phyloP scores from a whole-genome alignment of 1,284 basidiomycete genomes.

The Apiotrichum domesticum region DNA sequence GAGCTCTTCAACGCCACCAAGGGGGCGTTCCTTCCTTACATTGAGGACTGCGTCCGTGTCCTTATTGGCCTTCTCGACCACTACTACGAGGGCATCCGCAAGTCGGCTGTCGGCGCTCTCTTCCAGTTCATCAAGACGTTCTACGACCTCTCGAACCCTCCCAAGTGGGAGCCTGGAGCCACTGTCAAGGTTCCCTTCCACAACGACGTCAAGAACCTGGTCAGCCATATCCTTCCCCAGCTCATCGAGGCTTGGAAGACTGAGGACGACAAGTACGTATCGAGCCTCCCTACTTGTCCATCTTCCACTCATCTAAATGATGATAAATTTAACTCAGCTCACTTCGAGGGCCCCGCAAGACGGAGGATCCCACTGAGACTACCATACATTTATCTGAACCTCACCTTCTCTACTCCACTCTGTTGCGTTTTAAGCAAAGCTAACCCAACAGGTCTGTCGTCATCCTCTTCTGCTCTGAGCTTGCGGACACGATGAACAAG shows the following conservation, averaged over 20 bases:
- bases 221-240: constrained; percentile 66
- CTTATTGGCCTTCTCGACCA: constrained; percentile 77
- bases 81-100: constrained; percentile 98
- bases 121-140: constrained; percentile 87
- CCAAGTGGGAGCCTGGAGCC: constrained; percentile 75
- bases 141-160: constrained; percentile 77
- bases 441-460: constrained; percentile 65
- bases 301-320: constrained; percentile 43
- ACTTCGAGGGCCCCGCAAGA: constrained; percentile 56
- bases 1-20: constrained; percentile 81
- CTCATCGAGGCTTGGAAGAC: constrained; percentile 86
- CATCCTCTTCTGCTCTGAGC: constrained; percentile 73
- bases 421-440: neutral
- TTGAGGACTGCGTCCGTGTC: constrained; percentile 64
- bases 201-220: constrained; percentile 72
- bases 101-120: constrained; percentile 82
- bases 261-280: constrained; percentile 94
- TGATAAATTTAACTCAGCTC: constrained; percentile 76
- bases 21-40: constrained; percentile 79
- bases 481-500: constrained; percentile 86
- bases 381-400: constrained; percentile 43
- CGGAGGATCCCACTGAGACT: constrained; percentile 57
- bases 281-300: neutral
- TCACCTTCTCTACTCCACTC: neutral
- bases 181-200: constrained; percentile 58